Conservation (phyloP, 768 basidiomycete species). For the Strobilomyces echinocephalus region DNA sequence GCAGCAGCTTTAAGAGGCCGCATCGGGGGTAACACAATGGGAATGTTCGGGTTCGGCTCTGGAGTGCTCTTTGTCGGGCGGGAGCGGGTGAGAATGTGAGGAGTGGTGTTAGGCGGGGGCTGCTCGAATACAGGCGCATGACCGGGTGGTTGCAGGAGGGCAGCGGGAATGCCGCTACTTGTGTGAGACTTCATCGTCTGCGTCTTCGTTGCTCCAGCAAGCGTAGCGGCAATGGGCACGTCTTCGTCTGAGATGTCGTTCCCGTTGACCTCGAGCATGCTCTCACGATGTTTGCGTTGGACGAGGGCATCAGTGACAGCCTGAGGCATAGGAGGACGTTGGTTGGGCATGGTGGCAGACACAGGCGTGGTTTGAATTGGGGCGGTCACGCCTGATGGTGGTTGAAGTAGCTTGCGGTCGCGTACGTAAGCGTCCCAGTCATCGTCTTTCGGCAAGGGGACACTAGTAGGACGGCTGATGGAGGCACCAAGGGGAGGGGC, state of each 20-base stretch:
- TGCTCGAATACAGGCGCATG: slow-evolving; percentile 27
- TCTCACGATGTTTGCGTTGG: slow-evolving; percentile 69
- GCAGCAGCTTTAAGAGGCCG: slow-evolving; percentile 33
- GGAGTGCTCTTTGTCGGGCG: slow-evolving; percentile 16
- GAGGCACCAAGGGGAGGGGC: slow-evolving; percentile 44
- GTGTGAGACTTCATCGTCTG: slow-evolving; percentile 21
- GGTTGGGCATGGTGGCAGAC: slow-evolving; percentile 31
- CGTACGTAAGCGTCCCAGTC: slow-evolving; percentile 86
- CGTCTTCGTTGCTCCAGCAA: slow-evolving; percentile 6
- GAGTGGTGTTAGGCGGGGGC: slow-evolving; percentile 15
- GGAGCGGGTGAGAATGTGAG: slow-evolving; percentile 22
- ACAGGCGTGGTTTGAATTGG: slow-evolving; percentile 65
- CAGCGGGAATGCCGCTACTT: slow-evolving; percentile 23
- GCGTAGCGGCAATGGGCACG: slow-evolving; percentile 26
- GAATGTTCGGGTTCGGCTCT: slow-evolving; percentile 26
- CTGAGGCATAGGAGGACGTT: slow-evolving; percentile 54
- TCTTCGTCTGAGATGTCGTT: slow-evolving; percentile 33
- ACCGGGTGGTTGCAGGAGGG: slow-evolving; percentile 28
- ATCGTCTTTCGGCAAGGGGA: slow-evolving; percentile 56
- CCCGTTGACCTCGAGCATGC: slow-evolving; percentile 47
- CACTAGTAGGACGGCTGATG: slow-evolving; percentile 67
- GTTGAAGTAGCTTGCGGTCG: slow-evolving; percentile 80
- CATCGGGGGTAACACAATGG: slow-evolving; percentile 29
- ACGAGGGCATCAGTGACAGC: slow-evolving; percentile 74
- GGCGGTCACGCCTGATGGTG: slow-evolving; percentile 74